phyloP scores from a whole-genome alignment of 2,329 filamentous ascomycete species.

The Paracoccidioides brasiliensis region DNA sequence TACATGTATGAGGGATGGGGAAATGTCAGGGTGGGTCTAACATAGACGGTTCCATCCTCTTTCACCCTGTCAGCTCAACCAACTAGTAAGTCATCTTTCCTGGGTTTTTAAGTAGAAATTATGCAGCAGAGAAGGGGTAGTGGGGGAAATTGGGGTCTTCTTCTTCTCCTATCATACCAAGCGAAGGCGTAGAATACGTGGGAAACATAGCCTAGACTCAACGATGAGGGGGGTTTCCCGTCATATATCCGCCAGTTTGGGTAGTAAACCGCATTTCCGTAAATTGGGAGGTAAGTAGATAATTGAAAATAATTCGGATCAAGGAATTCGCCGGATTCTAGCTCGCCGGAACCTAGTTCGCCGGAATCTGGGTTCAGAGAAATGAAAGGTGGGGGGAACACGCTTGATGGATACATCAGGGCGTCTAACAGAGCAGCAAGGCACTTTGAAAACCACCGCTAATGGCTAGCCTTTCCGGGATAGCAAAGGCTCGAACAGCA shows the following conservation, averaged over 20 bases:
- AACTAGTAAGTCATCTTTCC: not conserved
- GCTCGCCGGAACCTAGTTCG: not conserved
- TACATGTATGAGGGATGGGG: not conserved
- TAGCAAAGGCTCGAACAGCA: not conserved
- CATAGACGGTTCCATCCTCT: constrained; percentile 60
- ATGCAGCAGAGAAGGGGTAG: not conserved
- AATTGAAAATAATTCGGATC: constrained; percentile 6
- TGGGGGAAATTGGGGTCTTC: not conserved
- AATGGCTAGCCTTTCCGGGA: not conserved
- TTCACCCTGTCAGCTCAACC: constrained; percentile 41
- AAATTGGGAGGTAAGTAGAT: constrained; percentile 27
- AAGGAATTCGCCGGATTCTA: not conserved
- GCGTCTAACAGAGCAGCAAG: not conserved
- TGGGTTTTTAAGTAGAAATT: not conserved
- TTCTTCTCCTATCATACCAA: constrained; percentile 26
- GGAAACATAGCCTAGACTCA: constrained; percentile 65
- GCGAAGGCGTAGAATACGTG: constrained; percentile 78
- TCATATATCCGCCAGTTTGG: constrained; percentile 66
- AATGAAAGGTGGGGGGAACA: not conserved
- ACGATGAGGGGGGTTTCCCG: constrained; percentile 56
- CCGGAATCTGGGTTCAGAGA: not conserved
- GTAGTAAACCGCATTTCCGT: constrained; percentile 66
- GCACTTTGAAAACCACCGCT: not conserved
- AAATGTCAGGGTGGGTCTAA: constrained; percentile 37
- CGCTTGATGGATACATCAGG: not conserved